phyloP scores from a whole-genome alignment of 345 rosid species.

The Aquilaria yunnanensis region DNA sequence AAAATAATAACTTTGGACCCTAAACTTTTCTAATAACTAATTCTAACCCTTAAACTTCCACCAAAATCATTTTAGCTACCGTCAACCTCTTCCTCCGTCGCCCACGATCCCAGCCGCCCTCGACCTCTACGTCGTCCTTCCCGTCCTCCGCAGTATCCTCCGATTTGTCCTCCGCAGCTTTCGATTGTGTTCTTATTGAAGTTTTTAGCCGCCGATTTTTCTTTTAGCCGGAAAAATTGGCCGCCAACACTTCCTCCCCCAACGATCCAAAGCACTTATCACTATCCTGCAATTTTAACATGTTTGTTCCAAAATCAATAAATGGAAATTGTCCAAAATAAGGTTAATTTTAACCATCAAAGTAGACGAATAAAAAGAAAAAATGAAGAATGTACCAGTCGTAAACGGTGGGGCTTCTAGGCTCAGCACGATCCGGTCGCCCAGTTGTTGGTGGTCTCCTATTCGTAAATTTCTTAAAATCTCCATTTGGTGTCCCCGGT shows the following conservation, averaged over 20 bases:
- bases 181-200: too few species aligned
- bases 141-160: too few species aligned
- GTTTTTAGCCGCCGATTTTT: slow-evolving; percentile 6
- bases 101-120: too few species aligned
- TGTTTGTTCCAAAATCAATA: neutral
- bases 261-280: slow-evolving; percentile 68
- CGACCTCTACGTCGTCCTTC: too few species aligned
- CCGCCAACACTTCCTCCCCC: slow-evolving; percentile 19
- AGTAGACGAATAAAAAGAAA: neutral
- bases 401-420: slow-evolving; percentile 46
- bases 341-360: neutral
- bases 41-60: too few species aligned
- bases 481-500: slow-evolving; percentile 48
- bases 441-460: slow-evolving; percentile 26
- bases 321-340: neutral
- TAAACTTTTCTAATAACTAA: too few species aligned
- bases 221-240: too few species aligned
- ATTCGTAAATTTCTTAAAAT: slow-evolving; percentile 32
- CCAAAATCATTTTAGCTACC: too few species aligned
- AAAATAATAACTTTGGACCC: too few species aligned
- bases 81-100: too few species aligned
- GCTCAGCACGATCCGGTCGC: slow-evolving; percentile 25
- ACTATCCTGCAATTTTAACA: slow-evolving; percentile 44
- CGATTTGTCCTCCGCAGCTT: too few species aligned
- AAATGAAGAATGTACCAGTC: slow-evolving; percentile 41